A percentile compares a stretch with the other conserved stretches of the same genome.
Evolutionary conservation across 352 stramenopile species (phyloP).

Genomic region (Ophiocytium majus): DNA sequence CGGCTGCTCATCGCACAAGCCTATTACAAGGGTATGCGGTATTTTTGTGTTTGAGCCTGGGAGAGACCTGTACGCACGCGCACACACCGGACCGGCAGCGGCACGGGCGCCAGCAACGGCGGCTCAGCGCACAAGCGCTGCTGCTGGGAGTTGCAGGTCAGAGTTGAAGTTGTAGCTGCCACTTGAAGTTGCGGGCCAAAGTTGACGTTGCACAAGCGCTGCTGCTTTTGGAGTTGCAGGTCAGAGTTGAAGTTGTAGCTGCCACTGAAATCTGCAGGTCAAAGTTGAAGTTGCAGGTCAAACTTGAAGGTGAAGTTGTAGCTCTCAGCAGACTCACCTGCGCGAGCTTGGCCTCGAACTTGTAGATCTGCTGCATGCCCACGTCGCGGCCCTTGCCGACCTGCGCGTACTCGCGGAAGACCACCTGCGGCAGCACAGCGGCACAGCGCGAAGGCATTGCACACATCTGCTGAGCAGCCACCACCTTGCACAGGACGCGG

Average conservation of each 20-base stretch:
- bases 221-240: background rate
- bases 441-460: too few species aligned
- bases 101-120: too few species aligned
- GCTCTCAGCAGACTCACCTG: too few species aligned
- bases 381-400: constrained; percentile 98
- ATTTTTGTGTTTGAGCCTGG: too few species aligned
- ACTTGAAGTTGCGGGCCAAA: background rate
- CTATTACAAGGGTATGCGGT: too few species aligned
- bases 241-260: background rate
- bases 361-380: constrained; percentile 99
- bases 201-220: background rate
- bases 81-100: too few species aligned
- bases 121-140: constrained; percentile 4
- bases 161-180: background rate
- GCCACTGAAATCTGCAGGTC: background rate
- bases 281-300: background rate
- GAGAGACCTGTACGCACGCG: too few species aligned
- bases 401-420: constrained; percentile 98
- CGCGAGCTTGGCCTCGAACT: constrained; percentile 94
- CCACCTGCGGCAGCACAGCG: constrained; percentile 76
- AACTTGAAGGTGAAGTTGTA: background rate
- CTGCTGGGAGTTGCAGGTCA: background rate
- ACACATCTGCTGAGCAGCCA: too few species aligned
- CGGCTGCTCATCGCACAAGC: too few species aligned
- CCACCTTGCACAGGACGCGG: too few species aligned